These are phyloP conservation scores for Heliamphora pulchella DNA, from an alignment of 179 eudicot genomes.

Conservation along the genomic window DNA sequence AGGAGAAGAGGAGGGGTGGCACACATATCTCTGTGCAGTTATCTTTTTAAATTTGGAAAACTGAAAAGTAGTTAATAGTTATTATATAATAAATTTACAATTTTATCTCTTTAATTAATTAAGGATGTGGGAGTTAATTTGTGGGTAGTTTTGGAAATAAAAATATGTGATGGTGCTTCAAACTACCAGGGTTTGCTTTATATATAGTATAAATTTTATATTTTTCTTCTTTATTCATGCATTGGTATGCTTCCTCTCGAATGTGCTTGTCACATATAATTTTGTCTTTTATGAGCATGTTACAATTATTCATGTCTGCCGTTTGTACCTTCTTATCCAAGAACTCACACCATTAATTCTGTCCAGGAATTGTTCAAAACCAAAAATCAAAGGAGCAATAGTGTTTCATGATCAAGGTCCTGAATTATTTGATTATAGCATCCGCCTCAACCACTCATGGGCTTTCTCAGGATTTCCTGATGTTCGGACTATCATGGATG, in stretches of 20 bases:
- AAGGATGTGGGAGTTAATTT: no score
- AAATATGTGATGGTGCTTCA: no score
- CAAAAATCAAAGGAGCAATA: conserved; percentile 90
- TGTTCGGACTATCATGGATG: conserved; percentile 86
- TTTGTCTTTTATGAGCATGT: background rate
- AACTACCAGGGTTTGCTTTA: no score
- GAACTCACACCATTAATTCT: conserved; percentile 2
- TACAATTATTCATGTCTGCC: background rate
- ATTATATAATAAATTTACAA: no score
- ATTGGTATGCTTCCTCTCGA: background rate
- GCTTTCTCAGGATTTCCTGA: conserved; percentile 98
- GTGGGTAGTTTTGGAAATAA: no score
- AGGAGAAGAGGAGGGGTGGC: no score
- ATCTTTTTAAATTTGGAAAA: no score
- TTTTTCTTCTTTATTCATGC: background rate
- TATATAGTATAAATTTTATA: no score
- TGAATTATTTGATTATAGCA: conserved; percentile 85
- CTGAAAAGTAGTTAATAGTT: no score
- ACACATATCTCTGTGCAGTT: no score
- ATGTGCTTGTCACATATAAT: background rate
- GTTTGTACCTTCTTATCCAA: background rate
- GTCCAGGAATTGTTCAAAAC: conserved; percentile 71
- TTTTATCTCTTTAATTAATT: no score
- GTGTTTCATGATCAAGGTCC: conserved; percentile 96
- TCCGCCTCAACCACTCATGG: conserved; percentile 98